Percentiles rank a stretch among this genome's conserved stretches.
Evolutionary conservation across 2,329 filamentous ascomycete species (phyloP).

Genomic region (Elsinoe batatas): DNA sequence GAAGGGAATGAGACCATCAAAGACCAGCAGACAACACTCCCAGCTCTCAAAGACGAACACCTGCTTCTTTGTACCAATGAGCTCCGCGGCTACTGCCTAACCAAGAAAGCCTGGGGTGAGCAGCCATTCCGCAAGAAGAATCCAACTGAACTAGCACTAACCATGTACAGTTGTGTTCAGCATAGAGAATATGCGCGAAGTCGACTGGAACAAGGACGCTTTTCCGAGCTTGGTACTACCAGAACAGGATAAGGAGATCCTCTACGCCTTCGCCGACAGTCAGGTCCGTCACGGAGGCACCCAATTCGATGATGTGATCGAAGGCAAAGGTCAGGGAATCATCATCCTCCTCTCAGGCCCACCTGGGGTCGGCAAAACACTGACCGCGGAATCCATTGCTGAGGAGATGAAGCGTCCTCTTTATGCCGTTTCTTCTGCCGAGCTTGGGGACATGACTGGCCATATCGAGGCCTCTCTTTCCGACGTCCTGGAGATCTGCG

Average conservation of each 20-base stretch:
- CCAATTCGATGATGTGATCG: slow-evolving; percentile 9
- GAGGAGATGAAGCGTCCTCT: slow-evolving; percentile 11
- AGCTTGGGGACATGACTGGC: slow-evolving; percentile 1
- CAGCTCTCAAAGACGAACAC: neutral
- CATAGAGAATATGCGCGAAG: neutral
- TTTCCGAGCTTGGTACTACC: neutral
- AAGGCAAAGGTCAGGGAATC: slow-evolving; percentile 30
- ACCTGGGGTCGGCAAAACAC: slow-evolving; percentile 31
- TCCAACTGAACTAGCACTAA: too few relatives aligned
- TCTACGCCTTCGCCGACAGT: neutral
- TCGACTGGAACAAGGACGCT: neutral
- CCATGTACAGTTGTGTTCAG: neutral
- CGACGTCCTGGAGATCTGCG: slow-evolving; percentile 67
- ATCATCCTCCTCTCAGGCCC: slow-evolving; percentile 29
- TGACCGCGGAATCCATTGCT: slow-evolving; percentile 21
- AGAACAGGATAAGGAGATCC: neutral
- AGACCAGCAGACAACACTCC: neutral
- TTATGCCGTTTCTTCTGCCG: neutral
- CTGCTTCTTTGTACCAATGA: neutral
- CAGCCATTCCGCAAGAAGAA: too few relatives aligned
- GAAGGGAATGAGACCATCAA: neutral
- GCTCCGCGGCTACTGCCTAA: neutral
- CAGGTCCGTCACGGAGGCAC: neutral
- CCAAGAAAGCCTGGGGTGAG: neutral
- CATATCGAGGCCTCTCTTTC: slow-evolving; percentile 1